phyloP scores from a whole-genome alignment of 2,329 filamentous ascomycete genomes.

The Cordyceps sp. region DNA sequence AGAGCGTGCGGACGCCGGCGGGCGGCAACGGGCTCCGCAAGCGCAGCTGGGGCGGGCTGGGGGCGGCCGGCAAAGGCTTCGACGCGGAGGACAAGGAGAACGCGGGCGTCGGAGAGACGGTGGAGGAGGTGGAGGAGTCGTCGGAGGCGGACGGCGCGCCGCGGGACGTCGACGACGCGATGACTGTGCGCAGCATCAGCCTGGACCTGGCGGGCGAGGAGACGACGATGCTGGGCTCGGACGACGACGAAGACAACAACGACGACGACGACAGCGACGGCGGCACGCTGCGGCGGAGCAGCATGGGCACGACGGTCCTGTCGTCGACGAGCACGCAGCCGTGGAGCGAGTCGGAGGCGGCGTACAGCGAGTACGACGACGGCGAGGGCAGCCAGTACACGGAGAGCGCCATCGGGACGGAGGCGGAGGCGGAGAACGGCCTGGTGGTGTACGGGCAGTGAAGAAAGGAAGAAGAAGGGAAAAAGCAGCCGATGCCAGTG shows the following conservation, averaged over 20 bases:
- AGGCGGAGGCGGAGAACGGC: conserved; percentile 13
- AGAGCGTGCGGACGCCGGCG: conserved; percentile 53
- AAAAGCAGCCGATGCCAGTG: conserved; percentile 3
- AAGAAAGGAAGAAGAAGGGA: no score
- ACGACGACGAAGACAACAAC: conserved; percentile 5
- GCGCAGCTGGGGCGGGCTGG: conserved; percentile 46
- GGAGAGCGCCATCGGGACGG: conserved; percentile 7
- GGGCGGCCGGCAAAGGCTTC: conserved; percentile 22
- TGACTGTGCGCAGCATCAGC: neutral
- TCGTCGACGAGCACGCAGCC: conserved; percentile 21
- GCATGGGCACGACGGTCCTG: conserved; percentile 30
- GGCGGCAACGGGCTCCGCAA: conserved; percentile 37
- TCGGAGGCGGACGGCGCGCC: neutral
- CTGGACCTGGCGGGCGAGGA: conserved; percentile 2
- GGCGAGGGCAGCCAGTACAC: neutral
- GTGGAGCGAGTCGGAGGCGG: conserved; percentile 19
- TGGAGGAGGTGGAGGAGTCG: conserved; percentile 34
- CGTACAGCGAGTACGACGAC: conserved; percentile 16
- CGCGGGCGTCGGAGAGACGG: conserved; percentile 41
- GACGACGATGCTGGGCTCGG: conserved; percentile 6
- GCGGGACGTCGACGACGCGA: no score
- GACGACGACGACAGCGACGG: conserved; percentile 29
- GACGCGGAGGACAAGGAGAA: conserved; percentile 48
- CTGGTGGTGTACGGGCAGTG: conserved; percentile 18
- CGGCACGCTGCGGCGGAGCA: conserved; percentile 30